Evolutionary conservation across 495 filamentous ascomycete genomes (phyloP).

Genomic region (Penicillium diatomitis): DNA sequence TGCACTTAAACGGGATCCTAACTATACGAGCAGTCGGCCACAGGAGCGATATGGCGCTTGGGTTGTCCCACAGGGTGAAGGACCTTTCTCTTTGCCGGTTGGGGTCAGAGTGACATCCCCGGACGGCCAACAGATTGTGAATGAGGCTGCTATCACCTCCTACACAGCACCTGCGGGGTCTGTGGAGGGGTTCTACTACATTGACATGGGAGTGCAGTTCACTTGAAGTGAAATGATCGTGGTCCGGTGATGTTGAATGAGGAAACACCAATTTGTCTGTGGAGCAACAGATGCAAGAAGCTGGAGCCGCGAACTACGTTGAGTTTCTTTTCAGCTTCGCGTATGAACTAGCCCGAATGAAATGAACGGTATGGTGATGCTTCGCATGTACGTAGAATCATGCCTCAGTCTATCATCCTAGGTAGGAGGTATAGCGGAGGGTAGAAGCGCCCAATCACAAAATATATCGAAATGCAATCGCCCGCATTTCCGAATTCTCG

Average conservation of each 20-base stretch:
- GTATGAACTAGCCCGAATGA: no score
- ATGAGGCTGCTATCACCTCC: not conserved
- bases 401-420: not conserved
- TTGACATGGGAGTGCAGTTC: not conserved
- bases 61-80: not conserved
- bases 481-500: constrained; percentile 32
- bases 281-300: no score
- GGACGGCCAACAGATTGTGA: not conserved
- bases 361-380: no score
- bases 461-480: constrained; percentile 52
- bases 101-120: not conserved
- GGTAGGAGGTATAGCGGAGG: no score
- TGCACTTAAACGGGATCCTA: not conserved
- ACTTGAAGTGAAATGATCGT: not conserved
- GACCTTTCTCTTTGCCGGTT: not conserved
- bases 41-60: constrained; percentile 1
- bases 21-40: constrained; percentile 1
- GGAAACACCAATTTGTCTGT: no score
- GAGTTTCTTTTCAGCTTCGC: no score
- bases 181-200: not conserved
- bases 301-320: no score
- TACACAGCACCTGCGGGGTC: not conserved
- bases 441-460: constrained; percentile 6
- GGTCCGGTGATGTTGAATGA: no score
- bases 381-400: not conserved